Base-by-base conservation (phyloP, 208 protist species). In the Leishmania tarentolae region DNA sequence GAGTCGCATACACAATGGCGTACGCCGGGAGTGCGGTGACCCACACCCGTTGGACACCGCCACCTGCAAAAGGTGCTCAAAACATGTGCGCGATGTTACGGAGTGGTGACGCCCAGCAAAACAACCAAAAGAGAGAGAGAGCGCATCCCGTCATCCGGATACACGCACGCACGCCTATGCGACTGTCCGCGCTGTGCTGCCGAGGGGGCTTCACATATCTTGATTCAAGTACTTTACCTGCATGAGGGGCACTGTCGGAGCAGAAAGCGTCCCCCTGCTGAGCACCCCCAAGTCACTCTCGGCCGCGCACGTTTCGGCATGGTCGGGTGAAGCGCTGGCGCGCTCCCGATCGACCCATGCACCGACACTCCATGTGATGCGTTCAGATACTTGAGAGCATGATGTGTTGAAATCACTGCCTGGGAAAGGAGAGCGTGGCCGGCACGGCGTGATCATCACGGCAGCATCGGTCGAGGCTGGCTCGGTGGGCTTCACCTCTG, bases 171-270 rank as follows among this genome's bases (percentile, higher is more conserved):
- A 50, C 37, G 17, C 37, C 40, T 8, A 31, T n/a, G 66, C 66
- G 9, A 40, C 7, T 5, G 40, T 72, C 19, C 3, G 9, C 28
- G 42, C 37, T 19, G 31, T 15, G 8, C 68, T 42, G 42, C 42
- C 42, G 42, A 9, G 19, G 21, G 3, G 42, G 37, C n/a, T 31
- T 52, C 69, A 79, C 65, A 83, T n/a, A 37, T 79, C 72, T 68
- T 68, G 31, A 42, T 75, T 65, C 11, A 83, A 40, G 75, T 83
- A 83, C 74, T 68, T 63, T 42, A 83, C 52, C 0, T 65, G 66
- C n/a, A 53, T 75, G 5, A 83, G 61, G 24, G 74, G 50, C 2
- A 75, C 74, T 28, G 72, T 46, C 6, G 59, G 46, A 6, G 74
- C 37, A 56, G 74, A n/a, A 0, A 17, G 17, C 28, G 80, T 28